Percentiles rank a stretch among this genome's conserved stretches.
phyloP scores from a whole-genome alignment of 345 rosid genomes.

The Hypericum androsaemum region DNA sequence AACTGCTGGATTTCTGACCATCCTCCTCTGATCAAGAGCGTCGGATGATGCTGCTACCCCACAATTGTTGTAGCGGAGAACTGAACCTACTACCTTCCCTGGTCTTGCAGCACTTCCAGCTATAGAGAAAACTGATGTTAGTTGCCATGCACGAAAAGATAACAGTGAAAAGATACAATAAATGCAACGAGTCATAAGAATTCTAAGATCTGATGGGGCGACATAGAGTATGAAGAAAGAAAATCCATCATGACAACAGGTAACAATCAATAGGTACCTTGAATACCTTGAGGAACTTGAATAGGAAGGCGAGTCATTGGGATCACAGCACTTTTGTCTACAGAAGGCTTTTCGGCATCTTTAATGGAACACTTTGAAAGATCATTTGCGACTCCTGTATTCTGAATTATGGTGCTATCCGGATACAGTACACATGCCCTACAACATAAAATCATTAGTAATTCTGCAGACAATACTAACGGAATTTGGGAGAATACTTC shows the following conservation, averaged over 20 bases:
- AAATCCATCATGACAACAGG: neutral
- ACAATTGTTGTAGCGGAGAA: constrained; percentile 72
- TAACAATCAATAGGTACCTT: constrained; percentile 27
- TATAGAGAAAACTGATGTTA: constrained; percentile 10
- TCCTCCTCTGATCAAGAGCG: constrained; percentile 62
- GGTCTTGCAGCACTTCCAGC: constrained; percentile 66
- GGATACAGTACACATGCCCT: constrained; percentile 85
- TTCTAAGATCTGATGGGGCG: too few species aligned
- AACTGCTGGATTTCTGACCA: constrained; percentile 53
- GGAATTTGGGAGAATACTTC: constrained; percentile 3
- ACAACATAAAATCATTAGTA: constrained; percentile 17
- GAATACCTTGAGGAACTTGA: constrained; percentile 65
- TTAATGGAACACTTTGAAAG: constrained; percentile 79
- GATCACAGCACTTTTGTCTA: constrained; percentile 49
- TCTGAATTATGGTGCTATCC: constrained; percentile 49
- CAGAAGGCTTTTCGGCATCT: constrained; percentile 51
- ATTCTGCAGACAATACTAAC: neutral
- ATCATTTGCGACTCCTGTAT: constrained; percentile 45
- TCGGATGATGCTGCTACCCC: constrained; percentile 56
- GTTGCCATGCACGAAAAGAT: neutral
- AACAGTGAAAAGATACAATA: neutral
- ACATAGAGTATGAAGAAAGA: too few species aligned
- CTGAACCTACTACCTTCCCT: constrained; percentile 79
- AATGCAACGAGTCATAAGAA: neutral
- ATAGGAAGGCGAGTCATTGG: constrained; percentile 72